Evolutionary conservation across 257 asterid genomes (phyloP).

Genomic region (Nemophila menziesii): DNA sequence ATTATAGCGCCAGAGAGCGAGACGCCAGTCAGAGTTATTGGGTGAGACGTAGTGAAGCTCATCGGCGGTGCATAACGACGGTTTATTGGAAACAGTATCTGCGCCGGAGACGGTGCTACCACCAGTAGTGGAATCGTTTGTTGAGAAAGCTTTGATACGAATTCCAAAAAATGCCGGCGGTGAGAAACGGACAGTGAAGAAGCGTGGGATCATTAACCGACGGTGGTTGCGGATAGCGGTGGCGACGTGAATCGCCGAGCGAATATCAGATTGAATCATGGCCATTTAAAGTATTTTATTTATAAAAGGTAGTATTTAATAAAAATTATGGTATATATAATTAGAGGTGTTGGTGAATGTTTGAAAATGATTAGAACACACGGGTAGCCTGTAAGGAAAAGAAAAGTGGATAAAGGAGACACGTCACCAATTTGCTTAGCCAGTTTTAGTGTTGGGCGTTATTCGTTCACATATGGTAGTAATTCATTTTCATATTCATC

Average conservation of each 20-base stretch:
- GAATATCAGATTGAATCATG: slow-evolving; percentile 35
- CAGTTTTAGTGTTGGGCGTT: too few relatives aligned
- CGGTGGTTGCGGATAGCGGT: slow-evolving; percentile 38
- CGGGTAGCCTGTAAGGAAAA: too few relatives aligned
- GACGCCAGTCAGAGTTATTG: slow-evolving; percentile 56
- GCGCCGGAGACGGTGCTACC: slow-evolving; percentile 5
- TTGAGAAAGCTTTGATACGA: slow-evolving; percentile 37
- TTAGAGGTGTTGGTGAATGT: too few relatives aligned
- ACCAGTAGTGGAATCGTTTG: slow-evolving; percentile 19
- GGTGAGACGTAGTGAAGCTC: slow-evolving; percentile 85
- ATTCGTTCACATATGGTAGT: too few relatives aligned
- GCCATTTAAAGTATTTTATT: not conserved
- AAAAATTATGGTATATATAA: too few relatives aligned
- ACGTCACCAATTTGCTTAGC: too few relatives aligned
- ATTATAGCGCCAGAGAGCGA: slow-evolving; percentile 90
- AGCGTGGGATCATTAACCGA: slow-evolving; percentile 22
- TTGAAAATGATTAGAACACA: too few relatives aligned
- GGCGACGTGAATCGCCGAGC: slow-evolving; percentile 58
- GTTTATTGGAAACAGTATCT: slow-evolving; percentile 39
- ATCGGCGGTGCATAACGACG: slow-evolving; percentile 85
- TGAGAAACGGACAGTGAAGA: slow-evolving; percentile 30
- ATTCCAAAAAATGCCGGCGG: slow-evolving; percentile 13
- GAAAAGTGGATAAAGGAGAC: too few relatives aligned
- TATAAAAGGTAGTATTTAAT: too few relatives aligned
- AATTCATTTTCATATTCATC: too few relatives aligned